A percentile compares a stretch with the other conserved stretches of the same genome.
Evolutionary conservation across 164 flowering plant genomes (phyloP).

Genomic region (Tetracentron sinense): DNA sequence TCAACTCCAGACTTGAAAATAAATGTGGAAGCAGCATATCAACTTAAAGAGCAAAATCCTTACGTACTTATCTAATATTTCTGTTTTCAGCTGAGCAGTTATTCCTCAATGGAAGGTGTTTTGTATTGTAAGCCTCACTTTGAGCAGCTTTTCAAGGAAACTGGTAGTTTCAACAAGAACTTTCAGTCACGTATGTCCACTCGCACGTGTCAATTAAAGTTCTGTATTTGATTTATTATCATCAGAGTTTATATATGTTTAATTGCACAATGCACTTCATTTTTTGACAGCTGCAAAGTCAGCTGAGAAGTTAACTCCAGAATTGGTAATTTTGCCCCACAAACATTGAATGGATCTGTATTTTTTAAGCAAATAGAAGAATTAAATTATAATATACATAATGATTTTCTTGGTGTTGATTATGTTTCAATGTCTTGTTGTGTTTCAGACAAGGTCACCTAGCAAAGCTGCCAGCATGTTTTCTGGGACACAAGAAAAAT

Average conservation of each 20-base stretch:
- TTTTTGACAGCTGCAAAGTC: conserved; percentile 71
- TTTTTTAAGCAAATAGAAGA: not conserved
- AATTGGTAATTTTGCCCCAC: conserved; percentile 53
- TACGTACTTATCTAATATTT: not conserved
- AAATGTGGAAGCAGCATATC: no score
- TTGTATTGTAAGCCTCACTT: no score
- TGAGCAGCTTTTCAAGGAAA: conserved; percentile 91
- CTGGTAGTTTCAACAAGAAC: no score
- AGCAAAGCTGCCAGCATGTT: no score
- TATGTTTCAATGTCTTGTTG: conserved; percentile 18
- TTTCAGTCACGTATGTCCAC: conserved; percentile 75
- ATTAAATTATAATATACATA: not conserved
- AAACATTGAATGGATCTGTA: conserved; percentile 1
- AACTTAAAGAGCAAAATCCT: not conserved
- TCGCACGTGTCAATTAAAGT: not conserved
- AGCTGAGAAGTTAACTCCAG: conserved; percentile 75
- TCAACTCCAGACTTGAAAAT: no score
- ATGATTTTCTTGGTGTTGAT: not conserved
- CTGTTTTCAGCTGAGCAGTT: no score
- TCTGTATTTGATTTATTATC: not conserved
- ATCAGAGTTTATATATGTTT: conserved; percentile 4
- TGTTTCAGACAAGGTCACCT: no score
- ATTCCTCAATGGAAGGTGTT: no score
- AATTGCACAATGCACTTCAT: conserved; percentile 15
- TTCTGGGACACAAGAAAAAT: no score